A percentile compares a stretch with the other conserved stretches of the same genome.
phyloP scores from a whole-genome alignment of 495 filamentous ascomycete genomes.

The Daldinia concentrica region DNA sequence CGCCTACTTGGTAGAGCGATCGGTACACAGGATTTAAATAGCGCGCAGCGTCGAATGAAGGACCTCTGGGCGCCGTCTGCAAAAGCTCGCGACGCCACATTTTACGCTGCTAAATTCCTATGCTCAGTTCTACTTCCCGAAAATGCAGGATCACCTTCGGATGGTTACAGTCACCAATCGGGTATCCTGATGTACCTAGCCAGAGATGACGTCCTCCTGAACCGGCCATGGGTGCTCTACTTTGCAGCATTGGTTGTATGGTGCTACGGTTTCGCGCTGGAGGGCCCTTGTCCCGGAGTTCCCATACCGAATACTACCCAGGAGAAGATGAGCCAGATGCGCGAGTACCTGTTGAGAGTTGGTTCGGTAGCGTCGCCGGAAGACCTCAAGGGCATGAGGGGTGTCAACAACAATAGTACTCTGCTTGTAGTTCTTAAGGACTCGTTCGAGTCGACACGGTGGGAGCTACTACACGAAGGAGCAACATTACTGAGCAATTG shows the following conservation, averaged over 20 bases:
- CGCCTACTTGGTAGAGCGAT: constrained; percentile 87
- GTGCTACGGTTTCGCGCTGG: constrained; percentile 93
- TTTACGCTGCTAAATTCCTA: constrained; percentile 91
- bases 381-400: constrained; percentile 76
- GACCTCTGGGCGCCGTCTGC: constrained; percentile 91
- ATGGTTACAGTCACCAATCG: constrained; percentile 41
- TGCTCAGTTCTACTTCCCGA: constrained; percentile 76
- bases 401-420: constrained; percentile 84
- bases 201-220: constrained; percentile 87
- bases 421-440: constrained; percentile 83
- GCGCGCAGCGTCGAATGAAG: constrained; percentile 85
- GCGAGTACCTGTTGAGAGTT: constrained; percentile 75
- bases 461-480: constrained; percentile 92
- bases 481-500: constrained; percentile 82
- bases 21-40: constrained; percentile 79
- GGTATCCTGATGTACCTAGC: constrained; percentile 72
- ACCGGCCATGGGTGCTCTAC: constrained; percentile 97
- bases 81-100: constrained; percentile 89
- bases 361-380: constrained; percentile 81
- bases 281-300: constrained; percentile 70
- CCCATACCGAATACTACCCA: constrained; percentile 63
- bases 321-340: constrained; percentile 81
- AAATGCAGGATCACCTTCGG: constrained; percentile 39
- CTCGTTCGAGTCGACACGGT: constrained; percentile 82
- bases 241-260: constrained; percentile 92